Conservation (phyloP, 2,329 filamentous ascomycete species). For the Aureobasidium sp. region DNA sequence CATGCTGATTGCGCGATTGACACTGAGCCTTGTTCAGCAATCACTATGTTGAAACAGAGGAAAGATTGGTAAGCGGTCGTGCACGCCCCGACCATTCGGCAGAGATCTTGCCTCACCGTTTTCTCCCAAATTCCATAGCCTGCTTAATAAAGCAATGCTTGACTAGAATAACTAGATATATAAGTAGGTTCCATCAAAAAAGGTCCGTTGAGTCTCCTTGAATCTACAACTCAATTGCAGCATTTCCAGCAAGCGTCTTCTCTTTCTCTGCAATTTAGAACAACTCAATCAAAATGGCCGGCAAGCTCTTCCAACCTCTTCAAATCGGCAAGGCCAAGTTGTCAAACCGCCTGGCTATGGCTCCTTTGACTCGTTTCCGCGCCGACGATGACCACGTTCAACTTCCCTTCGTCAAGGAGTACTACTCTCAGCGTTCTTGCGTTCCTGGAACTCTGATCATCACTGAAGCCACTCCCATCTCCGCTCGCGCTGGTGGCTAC, state of each 20-base stretch:
- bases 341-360: slow-evolving; percentile 45
- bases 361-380: slow-evolving; percentile 49
- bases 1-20: background rate
- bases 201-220: background rate
- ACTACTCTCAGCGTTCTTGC: slow-evolving; percentile 18
- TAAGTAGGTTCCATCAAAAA: background rate
- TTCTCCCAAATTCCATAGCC: slow-evolving; percentile 1
- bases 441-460: slow-evolving; percentile 51
- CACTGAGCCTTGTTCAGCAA: background rate
- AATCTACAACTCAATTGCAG: background rate
- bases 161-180: background rate
- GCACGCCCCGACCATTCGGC: slow-evolving; percentile 1
- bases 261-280: background rate
- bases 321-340: slow-evolving; percentile 36
- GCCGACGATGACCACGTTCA: slow-evolving; percentile 44
- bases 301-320: slow-evolving; percentile 36
- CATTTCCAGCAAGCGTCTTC: background rate
- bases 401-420: slow-evolving; percentile 16
- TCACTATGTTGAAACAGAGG: background rate
- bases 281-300: slow-evolving; percentile 8
- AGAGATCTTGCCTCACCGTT: background rate
- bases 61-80: slow-evolving; percentile 11
- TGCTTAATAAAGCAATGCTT: slow-evolving; percentile 14
- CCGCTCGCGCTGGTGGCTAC: slow-evolving; percentile 40
- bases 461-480: slow-evolving; percentile 51